phyloP scores from a whole-genome alignment of 2,329 filamentous ascomycete species.

The Colletotrichum sp. region DNA sequence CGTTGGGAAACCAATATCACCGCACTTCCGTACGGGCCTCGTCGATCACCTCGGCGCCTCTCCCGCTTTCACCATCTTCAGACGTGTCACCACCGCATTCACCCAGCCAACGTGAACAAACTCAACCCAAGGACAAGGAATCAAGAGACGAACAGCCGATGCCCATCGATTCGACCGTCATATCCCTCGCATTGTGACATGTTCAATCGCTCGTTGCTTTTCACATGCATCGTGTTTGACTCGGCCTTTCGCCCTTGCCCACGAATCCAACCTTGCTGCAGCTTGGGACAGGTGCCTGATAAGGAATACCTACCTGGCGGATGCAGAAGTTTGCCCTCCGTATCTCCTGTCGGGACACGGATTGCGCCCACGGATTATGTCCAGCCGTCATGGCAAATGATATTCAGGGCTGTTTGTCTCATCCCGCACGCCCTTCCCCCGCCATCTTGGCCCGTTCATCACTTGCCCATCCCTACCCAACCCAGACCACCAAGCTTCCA shows the following conservation, averaged over 20 bases:
- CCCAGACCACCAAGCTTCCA: not conserved
- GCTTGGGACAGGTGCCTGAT: not conserved
- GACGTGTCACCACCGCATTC: constrained; percentile 2
- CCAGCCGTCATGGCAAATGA: constrained; percentile 7
- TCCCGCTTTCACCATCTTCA: constrained; percentile 15
- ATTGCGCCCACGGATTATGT: not conserved
- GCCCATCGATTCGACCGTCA: not conserved
- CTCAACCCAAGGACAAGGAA: not conserved
- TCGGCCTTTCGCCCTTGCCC: not conserved
- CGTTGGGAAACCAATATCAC: not conserved
- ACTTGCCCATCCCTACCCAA: not conserved
- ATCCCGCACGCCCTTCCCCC: not conserved
- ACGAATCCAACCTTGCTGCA: not conserved
- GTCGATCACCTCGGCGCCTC: constrained; percentile 11
- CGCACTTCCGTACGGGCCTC: not conserved
- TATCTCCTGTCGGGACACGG: not conserved
- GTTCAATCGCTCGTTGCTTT: not conserved
- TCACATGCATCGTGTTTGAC: not conserved
- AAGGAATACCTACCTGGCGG: not conserved
- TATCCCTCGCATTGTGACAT: not conserved
- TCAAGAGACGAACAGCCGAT: not conserved
- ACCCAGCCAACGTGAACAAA: not conserved
- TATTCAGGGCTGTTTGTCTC: constrained; percentile 1
- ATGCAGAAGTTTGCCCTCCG: not conserved
- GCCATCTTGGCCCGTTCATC: constrained; percentile 6